A percentile compares a stretch with the other conserved stretches of the same genome.
Conservation (phyloP, 371 early-diverging fungal genomes). For the Nosema granulosis region DNA sequence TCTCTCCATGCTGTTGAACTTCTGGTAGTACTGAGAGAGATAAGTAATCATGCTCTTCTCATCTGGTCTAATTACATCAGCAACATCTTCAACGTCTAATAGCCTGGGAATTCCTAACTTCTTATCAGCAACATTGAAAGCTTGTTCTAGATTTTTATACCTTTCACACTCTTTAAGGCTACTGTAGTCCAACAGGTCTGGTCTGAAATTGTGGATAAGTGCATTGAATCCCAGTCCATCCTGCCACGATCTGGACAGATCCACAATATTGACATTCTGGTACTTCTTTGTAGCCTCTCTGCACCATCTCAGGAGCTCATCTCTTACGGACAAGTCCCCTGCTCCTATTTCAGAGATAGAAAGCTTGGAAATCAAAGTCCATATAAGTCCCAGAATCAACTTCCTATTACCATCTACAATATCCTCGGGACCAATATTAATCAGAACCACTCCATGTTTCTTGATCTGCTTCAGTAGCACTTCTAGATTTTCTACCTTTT, state of each 20-base stretch:
- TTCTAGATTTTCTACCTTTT: conserved; percentile 88
- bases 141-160: conserved; percentile 75
- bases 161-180: conserved; percentile 70
- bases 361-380: conserved; percentile 90
- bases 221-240: conserved; percentile 91
- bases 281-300: conserved; percentile 83
- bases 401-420: conserved; percentile 86
- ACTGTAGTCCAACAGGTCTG: conserved; percentile 78
- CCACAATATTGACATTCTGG: conserved; percentile 71
- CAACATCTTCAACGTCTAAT: conserved; percentile 86
- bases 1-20: conserved; percentile 39
- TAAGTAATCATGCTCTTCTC: conserved; percentile 94
- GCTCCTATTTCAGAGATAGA: conserved; percentile 73
- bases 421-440: conserved; percentile 85
- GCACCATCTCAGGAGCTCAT: conserved; percentile 81
- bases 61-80: conserved; percentile 80
- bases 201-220: conserved; percentile 87
- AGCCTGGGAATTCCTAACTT: conserved; percentile 78
- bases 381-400: conserved; percentile 87
- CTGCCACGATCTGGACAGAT: conserved; percentile 80
- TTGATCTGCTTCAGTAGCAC: conserved; percentile 82
- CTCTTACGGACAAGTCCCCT: conserved; percentile 69
- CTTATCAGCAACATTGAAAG: conserved; percentile 83
- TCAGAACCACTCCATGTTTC: conserved; percentile 74
- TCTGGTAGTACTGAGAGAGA: conserved; percentile 80